Base-by-base conservation (phyloP, 257 asterid genomes). In the Prunella vulgaris region DNA sequence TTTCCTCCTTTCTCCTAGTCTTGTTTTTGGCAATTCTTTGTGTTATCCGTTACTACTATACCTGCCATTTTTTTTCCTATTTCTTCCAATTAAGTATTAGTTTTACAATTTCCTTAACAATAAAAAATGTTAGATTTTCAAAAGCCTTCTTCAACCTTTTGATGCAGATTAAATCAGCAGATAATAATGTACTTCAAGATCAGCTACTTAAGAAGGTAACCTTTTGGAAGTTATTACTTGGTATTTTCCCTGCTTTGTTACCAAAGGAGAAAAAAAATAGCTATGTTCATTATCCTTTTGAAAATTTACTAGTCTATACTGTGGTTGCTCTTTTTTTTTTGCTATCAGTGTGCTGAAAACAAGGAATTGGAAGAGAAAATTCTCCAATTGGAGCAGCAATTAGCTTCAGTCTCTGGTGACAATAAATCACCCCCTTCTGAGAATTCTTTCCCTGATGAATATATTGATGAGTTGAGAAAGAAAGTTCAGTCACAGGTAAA, bases 151-250 rank as follows among this genome's bases (percentile, higher is more conserved):
- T 74, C 56, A 62, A 71, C 63, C 69, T 64, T 70, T 69, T 56
- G 71, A 64, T 87, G 82, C 95, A 94, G 99, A 87, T 94, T 62
- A 94, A 73, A 76, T 80, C 96, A 13, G 99, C 99, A 2, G 99
- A 94, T 70, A 94, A 94, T 64, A 94, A 96, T 51, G 79, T 94
- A 54, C 95, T 94, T 65, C 99, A 91, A 75, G 99, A 91, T 61
- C 96, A 94, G 84, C 88, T 94, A 71, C 91, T 87, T 76, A 89
- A 76, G 74, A 90, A 94, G 96, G 99, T 94, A 32, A 5, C 35
- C 74, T 40, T 42, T 57, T 53, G 68, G 2, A 74, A 68, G 20
- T 60, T 63, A 33, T 46, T 13, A 46, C 24, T 46, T 27, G 1
- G 56, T 44, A 44, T n/a, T 68, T 54, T 67, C 49, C 24, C 27